Evolutionary conservation across 371 early-diverging fungal genomes (phyloP).

Genomic region (Funneliformis caledonium): DNA sequence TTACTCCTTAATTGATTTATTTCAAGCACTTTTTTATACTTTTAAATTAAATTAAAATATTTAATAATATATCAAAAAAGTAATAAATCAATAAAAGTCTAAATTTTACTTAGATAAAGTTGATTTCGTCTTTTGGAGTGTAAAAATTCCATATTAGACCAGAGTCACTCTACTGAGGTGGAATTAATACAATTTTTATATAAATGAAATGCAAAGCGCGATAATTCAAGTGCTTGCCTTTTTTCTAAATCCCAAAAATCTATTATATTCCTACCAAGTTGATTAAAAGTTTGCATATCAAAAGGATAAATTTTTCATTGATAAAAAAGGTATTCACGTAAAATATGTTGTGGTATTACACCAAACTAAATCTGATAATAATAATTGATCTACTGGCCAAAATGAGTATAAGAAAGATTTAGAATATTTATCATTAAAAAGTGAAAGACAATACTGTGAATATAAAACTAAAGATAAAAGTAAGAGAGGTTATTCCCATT

Average conservation of each 20-base stretch:
- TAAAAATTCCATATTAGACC: slow-evolving; percentile 22
- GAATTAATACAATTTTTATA: slow-evolving; percentile 7
- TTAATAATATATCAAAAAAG: neutral
- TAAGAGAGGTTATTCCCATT: neutral
- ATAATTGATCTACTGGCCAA: too few species aligned
- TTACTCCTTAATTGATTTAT: neutral
- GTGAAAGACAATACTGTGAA: neutral
- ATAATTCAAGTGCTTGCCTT: neutral
- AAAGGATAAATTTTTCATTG: slow-evolving; percentile 1
- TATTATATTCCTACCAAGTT: slow-evolving; percentile 10
- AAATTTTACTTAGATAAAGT: slow-evolving; percentile 7
- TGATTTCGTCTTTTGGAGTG: neutral
- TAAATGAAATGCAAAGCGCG: slow-evolving; percentile 1
- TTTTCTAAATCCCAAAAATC: slow-evolving; percentile 12
- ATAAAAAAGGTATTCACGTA: neutral
- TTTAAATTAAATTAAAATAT: neutral
- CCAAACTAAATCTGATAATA: too few species aligned
- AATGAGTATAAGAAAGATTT: too few species aligned
- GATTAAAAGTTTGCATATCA: slow-evolving; percentile 23
- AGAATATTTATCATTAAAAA: too few species aligned
- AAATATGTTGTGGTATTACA: too few species aligned
- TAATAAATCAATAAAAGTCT: neutral
- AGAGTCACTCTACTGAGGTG: slow-evolving; percentile 13
- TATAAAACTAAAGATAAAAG: neutral
- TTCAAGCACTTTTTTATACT: slow-evolving; percentile 1